phyloP scores from a whole-genome alignment of 1,139 yeast genomes.

The Taiozyma onychis region DNA sequence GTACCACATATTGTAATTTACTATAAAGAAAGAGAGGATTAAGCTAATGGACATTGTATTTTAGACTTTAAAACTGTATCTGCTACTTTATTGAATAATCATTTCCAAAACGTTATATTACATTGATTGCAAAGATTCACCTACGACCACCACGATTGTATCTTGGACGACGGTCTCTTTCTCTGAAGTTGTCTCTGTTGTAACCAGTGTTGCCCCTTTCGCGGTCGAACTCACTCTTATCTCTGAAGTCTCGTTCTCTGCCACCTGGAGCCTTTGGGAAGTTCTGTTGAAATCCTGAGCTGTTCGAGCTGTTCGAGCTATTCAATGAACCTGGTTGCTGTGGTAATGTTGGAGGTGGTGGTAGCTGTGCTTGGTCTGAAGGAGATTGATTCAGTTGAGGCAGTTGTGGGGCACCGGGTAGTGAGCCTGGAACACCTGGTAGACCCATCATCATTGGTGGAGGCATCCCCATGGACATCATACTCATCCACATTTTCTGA shows the following conservation, averaged over 20 bases:
- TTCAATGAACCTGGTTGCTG: slow-evolving; percentile 1
- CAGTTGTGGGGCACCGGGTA: slow-evolving; percentile 14
- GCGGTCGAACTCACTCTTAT: slow-evolving; percentile 12
- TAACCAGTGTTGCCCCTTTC: slow-evolving; percentile 3
- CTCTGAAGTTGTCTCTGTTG: slow-evolving; percentile 7
- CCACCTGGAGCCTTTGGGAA: slow-evolving; percentile 19
- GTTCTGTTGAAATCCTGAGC: slow-evolving; percentile 1
- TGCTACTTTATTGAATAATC: background rate
- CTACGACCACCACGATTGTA: background rate
- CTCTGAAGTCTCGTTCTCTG: slow-evolving; percentile 14
- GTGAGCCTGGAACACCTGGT: slow-evolving; percentile 18
- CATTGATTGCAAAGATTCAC: background rate
- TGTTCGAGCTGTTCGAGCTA: background rate
- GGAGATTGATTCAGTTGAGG: slow-evolving; percentile 3
- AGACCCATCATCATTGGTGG: slow-evolving; percentile 23
- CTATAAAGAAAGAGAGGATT: background rate
- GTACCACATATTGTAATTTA: background rate
- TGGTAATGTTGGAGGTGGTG: slow-evolving; percentile 5
- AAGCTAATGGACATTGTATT: slow-evolving; percentile 1
- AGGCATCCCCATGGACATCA: slow-evolving; percentile 30
- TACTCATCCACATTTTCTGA: slow-evolving; percentile 37
- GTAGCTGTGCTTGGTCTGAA: slow-evolving; percentile 8
- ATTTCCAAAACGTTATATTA: background rate
- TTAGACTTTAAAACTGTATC: background rate
- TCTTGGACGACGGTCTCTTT: slow-evolving; percentile 12